Conservation (phyloP, 495 filamentous ascomycete species). For the Neurospora sp. region DNA sequence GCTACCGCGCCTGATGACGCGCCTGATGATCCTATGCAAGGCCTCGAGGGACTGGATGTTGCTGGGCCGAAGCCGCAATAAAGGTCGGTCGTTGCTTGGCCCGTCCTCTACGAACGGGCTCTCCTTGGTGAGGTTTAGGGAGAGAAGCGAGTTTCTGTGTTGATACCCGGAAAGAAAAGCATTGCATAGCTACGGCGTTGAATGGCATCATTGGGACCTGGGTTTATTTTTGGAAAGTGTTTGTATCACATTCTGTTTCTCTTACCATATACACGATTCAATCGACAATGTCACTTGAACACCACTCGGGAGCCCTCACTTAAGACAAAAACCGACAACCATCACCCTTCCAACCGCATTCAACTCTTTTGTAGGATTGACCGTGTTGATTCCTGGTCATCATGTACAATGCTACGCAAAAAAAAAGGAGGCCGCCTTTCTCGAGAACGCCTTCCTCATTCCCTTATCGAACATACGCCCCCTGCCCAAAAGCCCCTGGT, state of each 20-base stretch:
- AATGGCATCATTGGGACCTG: constrained; percentile 1
- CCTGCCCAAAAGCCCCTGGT: neutral
- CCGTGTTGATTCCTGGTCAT: neutral
- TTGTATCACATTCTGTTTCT: neutral
- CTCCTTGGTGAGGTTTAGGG: neutral
- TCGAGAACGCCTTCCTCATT: neutral
- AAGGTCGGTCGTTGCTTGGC: constrained; percentile 9
- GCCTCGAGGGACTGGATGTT: constrained; percentile 84
- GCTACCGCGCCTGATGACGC: constrained; percentile 56
- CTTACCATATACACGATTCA: neutral
- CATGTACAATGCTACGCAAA: neutral
- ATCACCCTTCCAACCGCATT: neutral
- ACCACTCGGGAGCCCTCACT: neutral
- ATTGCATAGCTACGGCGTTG: constrained; percentile 39
- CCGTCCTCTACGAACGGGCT: neutral
- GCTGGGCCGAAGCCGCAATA: constrained; percentile 80
- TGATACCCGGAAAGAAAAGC: neutral
- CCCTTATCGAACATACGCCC: neutral
- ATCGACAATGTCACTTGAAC: neutral
- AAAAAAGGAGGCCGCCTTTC: neutral
- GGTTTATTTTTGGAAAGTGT: neutral
- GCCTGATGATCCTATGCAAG: constrained; percentile 86
- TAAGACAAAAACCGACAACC: neutral
- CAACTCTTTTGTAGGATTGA: neutral
- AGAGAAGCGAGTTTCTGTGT: neutral